Evolutionary conservation across 306 rosid species (phyloP), one percentile per base, ranked within the genome.

Genomic region (Cicer judaicum): DNA sequence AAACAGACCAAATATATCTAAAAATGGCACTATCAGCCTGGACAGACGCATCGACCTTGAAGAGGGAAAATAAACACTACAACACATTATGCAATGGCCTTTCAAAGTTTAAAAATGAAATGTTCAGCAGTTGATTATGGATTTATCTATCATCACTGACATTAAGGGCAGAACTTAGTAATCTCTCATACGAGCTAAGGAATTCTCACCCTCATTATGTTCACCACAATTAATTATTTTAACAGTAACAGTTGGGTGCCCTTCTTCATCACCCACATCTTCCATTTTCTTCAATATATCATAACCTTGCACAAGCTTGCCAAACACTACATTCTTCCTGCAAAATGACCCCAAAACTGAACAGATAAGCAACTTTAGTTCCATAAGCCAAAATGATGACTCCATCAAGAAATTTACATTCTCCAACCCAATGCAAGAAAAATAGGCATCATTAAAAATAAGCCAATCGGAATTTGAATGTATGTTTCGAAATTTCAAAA

Each of bases 291-390:
- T 86, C 78, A 94, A 80, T 41, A 94, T 24, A 44, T 82, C 84
- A 72, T 81, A 84, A 19, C 99, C 99, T 49, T 85, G 89, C 74
- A 84, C 88, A 90, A 94, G 90, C 84, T 86, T 92, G 68, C 99
- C 99, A 81, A 94, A 94, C 54, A 92, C 95, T 56, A 92, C 83
- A 78, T 88, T 84, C 82, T 94, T 94, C 87, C 99, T 94, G 90
- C 64, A 76, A 82, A 49, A 80, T 66, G 10, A 14, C 7, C 67
- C 18, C 70, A 40, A 43, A 73, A 59, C 47, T 14, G 12, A 70
- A 68, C 63, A 64, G 49, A 12, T 72, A 34, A 55, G 64, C 65
- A 78, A 48, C 19, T 14, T 40, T 18, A 42, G 44, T 59, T 21
- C 68, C 24, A 40, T 41, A 41, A 16, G 12, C 55, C 65, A 54